A percentile compares a stretch with the other conserved stretches of the same genome.
phyloP scores from a whole-genome alignment of 2,329 filamentous ascomycete species.

The Diaporthe citriasiana region DNA sequence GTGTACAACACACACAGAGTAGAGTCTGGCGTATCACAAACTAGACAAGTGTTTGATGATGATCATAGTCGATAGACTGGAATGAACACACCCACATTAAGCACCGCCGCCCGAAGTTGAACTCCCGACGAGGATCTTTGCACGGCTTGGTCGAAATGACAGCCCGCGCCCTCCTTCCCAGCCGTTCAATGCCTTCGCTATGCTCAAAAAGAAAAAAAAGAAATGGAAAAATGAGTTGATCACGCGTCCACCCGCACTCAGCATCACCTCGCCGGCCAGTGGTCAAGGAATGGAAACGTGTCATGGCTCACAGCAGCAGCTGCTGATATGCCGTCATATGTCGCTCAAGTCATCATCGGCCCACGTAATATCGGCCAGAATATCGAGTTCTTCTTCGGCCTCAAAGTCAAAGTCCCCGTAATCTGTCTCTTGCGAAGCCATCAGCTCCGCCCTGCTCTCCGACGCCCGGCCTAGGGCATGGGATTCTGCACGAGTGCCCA shows the following conservation, averaged over 20 bases:
- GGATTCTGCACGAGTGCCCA: not conserved
- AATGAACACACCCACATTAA: not conserved
- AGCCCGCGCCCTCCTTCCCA: not conserved
- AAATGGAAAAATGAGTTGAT: not conserved
- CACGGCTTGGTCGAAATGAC: not conserved
- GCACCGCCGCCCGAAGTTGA: not conserved
- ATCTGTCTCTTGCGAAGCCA: conserved; percentile 50
- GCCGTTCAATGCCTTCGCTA: not conserved
- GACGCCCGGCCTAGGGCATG: not conserved
- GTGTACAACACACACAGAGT: not conserved
- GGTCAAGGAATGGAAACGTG: not conserved
- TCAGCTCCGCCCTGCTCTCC: not conserved
- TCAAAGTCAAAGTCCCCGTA: conserved; percentile 47
- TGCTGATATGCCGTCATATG: conserved; percentile 25
- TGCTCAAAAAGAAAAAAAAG: not conserved
- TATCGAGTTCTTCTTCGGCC: conserved; percentile 27
- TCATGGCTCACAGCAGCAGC: not conserved
- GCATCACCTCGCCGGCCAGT: not conserved
- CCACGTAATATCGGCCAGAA: conserved; percentile 27
- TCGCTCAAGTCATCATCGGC: conserved; percentile 36
- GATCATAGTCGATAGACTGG: not conserved
- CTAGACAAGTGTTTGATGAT: not conserved
- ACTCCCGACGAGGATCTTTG: not conserved
- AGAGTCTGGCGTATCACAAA: not conserved
- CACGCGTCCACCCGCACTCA: not conserved